Evolutionary conservation across 805 yeast genomes (phyloP).

Genomic region (Nadsonia fulvescens): DNA sequence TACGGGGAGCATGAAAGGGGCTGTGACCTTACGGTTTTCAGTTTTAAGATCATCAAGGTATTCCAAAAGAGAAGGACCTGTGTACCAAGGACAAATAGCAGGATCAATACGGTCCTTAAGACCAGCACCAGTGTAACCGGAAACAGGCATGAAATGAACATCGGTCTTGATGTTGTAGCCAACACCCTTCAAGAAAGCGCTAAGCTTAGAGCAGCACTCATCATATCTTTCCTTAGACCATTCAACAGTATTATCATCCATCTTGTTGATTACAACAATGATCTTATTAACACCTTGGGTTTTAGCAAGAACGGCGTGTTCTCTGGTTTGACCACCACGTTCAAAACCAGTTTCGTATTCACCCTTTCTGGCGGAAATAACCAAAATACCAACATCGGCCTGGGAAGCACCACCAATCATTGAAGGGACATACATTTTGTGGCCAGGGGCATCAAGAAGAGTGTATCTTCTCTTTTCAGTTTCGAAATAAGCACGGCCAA

Average conservation of each 20-base stretch:
- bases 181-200: conserved; percentile 51
- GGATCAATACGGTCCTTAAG: conserved; percentile 67
- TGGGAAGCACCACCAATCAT: conserved; percentile 99
- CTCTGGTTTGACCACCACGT: conserved; percentile 97
- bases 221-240: conserved; percentile 96
- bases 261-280: conserved; percentile 88
- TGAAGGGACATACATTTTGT: conserved; percentile 94
- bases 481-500: conserved; percentile 94
- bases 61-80: conserved; percentile 82
- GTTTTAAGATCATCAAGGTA: conserved; percentile 70
- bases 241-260: conserved; percentile 93
- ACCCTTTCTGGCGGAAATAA: conserved; percentile 96
- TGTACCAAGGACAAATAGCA: conserved; percentile 78
- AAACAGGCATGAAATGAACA: conserved; percentile 87
- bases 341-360: conserved; percentile 99
- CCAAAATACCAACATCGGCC: conserved; percentile 96
- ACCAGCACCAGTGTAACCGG: conserved; percentile 96
- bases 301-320: conserved; percentile 89
- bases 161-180: conserved; percentile 79
- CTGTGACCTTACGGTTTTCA: conserved; percentile 71
- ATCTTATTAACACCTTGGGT: conserved; percentile 95
- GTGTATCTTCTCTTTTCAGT: conserved; percentile 97
- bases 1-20: conserved; percentile 94
- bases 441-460: conserved; percentile 98
- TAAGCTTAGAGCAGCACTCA: conserved; percentile 79